Conservation (phyloP, 2,329 filamentous ascomycete genomes). For the Botrytis porri region DNA sequence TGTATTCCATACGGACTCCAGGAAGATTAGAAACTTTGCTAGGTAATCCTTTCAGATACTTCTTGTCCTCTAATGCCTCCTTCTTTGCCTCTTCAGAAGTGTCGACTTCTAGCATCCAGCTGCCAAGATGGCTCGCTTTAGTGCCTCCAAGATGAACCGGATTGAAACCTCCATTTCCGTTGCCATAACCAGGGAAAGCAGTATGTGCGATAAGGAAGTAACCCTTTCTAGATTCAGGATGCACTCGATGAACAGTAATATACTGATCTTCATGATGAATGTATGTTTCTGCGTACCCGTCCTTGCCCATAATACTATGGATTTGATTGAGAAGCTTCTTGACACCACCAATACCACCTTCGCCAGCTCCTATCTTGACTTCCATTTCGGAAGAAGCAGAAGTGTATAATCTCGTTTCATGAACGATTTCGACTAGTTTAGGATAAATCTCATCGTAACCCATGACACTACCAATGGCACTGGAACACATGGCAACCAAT, state of each 20-base stretch:
- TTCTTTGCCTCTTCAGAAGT: constrained; percentile 66
- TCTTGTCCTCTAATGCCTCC: constrained; percentile 64
- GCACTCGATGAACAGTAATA: constrained; percentile 91
- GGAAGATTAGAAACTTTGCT: constrained; percentile 73
- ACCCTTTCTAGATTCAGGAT: constrained; percentile 86
- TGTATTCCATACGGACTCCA: constrained; percentile 69
- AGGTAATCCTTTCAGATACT: constrained; percentile 75
- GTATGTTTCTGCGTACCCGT: constrained; percentile 91
- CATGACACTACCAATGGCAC: constrained; percentile 93
- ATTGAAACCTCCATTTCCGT: constrained; percentile 75
- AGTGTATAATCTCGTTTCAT: constrained; percentile 80
- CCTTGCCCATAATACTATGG: constrained; percentile 91
- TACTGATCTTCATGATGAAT: constrained; percentile 96
- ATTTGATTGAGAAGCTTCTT: constrained; percentile 94
- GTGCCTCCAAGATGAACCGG: constrained; percentile 81
- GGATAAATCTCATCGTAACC: constrained; percentile 98
- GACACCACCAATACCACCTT: constrained; percentile 81
- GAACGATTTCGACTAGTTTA: constrained; percentile 85
- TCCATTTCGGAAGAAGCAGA: constrained; percentile 67
- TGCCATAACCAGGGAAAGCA: constrained; percentile 86
- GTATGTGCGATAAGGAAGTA: constrained; percentile 96
- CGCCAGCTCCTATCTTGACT: constrained; percentile 65
- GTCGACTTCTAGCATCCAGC: constrained; percentile 90
- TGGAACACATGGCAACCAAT: constrained; percentile 92
- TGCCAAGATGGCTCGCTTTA: constrained; percentile 79